Conservation (phyloP, 495 filamentous ascomycete species). For the Sporormia fimetaria region DNA sequence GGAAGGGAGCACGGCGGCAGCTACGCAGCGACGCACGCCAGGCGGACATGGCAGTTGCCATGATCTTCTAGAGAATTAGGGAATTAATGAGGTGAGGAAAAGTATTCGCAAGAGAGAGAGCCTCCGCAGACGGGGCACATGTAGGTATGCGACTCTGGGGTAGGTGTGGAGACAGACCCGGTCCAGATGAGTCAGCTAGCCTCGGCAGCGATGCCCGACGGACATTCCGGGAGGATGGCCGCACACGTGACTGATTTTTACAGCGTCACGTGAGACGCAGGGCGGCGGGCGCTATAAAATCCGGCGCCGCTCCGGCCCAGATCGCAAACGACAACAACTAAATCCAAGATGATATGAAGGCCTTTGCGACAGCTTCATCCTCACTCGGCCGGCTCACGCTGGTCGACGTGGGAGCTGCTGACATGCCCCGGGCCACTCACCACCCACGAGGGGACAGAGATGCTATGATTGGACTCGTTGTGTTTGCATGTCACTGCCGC, state of each 20-base stretch:
- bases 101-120: conserved; percentile 1
- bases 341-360: conserved; percentile 41
- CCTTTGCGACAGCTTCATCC: conserved; percentile 34
- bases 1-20: conserved; percentile 4
- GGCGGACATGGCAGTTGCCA: conserved; percentile 20
- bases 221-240: too few relatives aligned
- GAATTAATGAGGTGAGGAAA: background rate
- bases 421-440: conserved; percentile 38
- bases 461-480: conserved; percentile 38
- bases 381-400: conserved; percentile 30
- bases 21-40: conserved; percentile 14
- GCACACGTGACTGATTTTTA: too few relatives aligned
- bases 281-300: background rate
- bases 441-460: conserved; percentile 39
- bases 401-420: conserved; percentile 37
- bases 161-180: too few relatives aligned
- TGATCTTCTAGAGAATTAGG: too few relatives aligned
- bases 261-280: background rate
- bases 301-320: background rate
- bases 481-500: conserved; percentile 15
- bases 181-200: too few relatives aligned
- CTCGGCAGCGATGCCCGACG: too few relatives aligned
- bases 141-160: too few relatives aligned
- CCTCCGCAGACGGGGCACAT: too few relatives aligned
- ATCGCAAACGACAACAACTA: conserved; percentile 36